A percentile compares a stretch with the other conserved stretches of the same genome.
Conservation (phyloP, 352 stramenopile genomes). For the Salisapilia sapeloensis region DNA sequence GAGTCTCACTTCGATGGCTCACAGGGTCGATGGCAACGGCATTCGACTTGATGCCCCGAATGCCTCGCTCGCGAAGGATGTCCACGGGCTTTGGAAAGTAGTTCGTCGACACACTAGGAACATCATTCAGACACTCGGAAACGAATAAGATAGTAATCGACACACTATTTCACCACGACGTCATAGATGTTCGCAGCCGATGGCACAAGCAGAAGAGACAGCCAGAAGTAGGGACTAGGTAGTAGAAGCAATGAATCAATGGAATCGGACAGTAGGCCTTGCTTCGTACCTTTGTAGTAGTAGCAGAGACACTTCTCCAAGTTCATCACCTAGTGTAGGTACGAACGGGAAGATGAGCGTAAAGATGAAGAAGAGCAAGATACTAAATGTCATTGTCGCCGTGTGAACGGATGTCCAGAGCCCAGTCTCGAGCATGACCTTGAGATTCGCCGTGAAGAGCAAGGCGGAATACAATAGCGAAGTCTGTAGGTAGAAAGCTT, state of each 20-base stretch:
- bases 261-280: background rate
- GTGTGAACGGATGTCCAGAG: conserved; percentile 62
- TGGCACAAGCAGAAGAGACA: conserved; percentile 42
- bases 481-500: conserved; percentile 38
- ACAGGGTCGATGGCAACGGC: background rate
- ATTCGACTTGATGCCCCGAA: background rate
- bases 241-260: background rate
- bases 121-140: background rate
- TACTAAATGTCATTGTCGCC: conserved; percentile 28
- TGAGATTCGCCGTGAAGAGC: conserved; percentile 59
- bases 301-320: conserved; percentile 28
- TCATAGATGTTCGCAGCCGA: conserved; percentile 40
- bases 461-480: conserved; percentile 50
- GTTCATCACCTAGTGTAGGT: conserved; percentile 23
- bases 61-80: conserved; percentile 28
- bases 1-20: background rate
- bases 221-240: conserved; percentile 40
- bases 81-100: conserved; percentile 57
- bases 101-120: conserved; percentile 18
- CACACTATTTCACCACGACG: conserved; percentile 52
- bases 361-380: conserved; percentile 47
- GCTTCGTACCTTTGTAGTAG: conserved; percentile 25
- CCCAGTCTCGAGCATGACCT: conserved; percentile 59
- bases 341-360: conserved; percentile 38
- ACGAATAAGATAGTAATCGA: conserved; percentile 3